These are phyloP conservation scores for Pholiota conissans DNA, from an alignment of 768 basidiomycete genomes.

Conservation along the genomic window DNA sequence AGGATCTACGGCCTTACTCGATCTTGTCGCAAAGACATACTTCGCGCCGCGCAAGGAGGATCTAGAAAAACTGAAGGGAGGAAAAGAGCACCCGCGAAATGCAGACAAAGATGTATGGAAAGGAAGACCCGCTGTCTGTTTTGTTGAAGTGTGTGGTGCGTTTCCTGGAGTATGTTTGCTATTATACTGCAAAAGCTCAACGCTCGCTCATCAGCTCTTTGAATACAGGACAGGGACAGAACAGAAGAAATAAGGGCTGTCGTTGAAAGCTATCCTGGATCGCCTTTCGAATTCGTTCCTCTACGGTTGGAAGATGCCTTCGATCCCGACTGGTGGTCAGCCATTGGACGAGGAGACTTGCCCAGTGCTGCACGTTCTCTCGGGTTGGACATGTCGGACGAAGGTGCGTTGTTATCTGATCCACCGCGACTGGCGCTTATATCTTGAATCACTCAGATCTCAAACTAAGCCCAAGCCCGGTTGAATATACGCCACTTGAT, in stretches of 20 bases:
- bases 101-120: conserved; percentile 52
- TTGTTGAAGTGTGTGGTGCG: conserved; percentile 67
- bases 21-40: conserved; percentile 64
- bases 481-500: conserved; percentile 24
- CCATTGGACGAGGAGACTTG: conserved; percentile 34
- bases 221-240: conserved; percentile 50
- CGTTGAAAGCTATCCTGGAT: conserved; percentile 41
- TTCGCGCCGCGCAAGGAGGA: conserved; percentile 32
- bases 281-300: conserved; percentile 53
- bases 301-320: conserved; percentile 77
- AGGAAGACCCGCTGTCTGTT: conserved; percentile 56
- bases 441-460: conserved; percentile 26
- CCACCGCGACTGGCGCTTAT: not conserved
- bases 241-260: conserved; percentile 49
- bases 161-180: conserved; percentile 54
- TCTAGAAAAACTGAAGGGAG: conserved; percentile 37
- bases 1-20: conserved; percentile 71
- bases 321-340: conserved; percentile 64
- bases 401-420: conserved; percentile 38
- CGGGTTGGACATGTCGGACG: conserved; percentile 49
- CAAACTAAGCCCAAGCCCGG: conserved; percentile 24
- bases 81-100: conserved; percentile 67
- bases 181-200: conserved; percentile 9
- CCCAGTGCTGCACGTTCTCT: conserved; percentile 20
- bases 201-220: conserved; percentile 8